Base-by-base conservation (phyloP, 306 rosid genomes). In the Trifolium subterraneum region DNA sequence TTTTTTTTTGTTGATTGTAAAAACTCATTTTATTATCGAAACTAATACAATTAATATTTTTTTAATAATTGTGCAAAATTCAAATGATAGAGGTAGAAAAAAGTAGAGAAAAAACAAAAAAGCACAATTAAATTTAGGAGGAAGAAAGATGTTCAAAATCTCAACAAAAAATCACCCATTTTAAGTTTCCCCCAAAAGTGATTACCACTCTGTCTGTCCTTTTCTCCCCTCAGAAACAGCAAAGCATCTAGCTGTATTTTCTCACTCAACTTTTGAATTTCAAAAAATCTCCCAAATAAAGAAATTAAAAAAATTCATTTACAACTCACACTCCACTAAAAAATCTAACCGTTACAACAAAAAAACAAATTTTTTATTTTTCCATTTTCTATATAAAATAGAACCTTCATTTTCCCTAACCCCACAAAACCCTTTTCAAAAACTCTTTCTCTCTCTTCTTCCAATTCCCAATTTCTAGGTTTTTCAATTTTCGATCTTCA, bases 341-440 rank as follows among this genome's bases (percentile, higher is more conserved):
- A 54, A 54, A 19, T 54, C 29, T 54, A 54, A 54, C 60, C 60
- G 60, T 54, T 54, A 10, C 25, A 54, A 54, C 29, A 54, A 54
- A n/a, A 50, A 9, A 10, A 54, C 22, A 20, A 54, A 20, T 54
- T 54, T 20, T 20, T 5, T 9, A 3, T 20, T 8, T 4, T 5
- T 10, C 1, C 39, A 9, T 56, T 56, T 14, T 16, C 33, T 22
- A 56, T 23, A 56, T 56, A 56, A 56, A 56, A 8, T 11, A 11
- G 2, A 5, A 12, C 35, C 35, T 23, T n/a, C 63, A 5, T 56
- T 48, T 56, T 25, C 63, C 63, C 63, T 13, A 22, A 22, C 35
- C 63, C 33, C n/a, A 22, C 63, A 56, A 56, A 56, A 23, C 15
- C 18, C 63, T 13, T 54, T 20, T 54, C 60, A 8, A 19, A 18